Percentiles rank a stretch among this genome's conserved stretches.
Conservation (phyloP, 805 yeast species). For the Candida verbasci region DNA sequence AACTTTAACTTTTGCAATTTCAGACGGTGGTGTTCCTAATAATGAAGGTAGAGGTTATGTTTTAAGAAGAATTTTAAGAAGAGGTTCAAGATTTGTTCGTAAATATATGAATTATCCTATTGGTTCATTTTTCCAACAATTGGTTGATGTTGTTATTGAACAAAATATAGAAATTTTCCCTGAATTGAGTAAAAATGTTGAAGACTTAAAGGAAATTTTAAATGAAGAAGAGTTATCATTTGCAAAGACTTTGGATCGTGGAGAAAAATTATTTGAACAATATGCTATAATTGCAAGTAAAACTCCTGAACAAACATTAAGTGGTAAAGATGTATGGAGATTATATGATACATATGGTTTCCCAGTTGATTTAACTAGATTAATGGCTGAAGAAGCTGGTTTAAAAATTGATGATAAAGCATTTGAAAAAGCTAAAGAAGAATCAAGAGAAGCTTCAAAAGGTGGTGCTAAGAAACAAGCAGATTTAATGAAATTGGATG, state of each 20-base stretch:
- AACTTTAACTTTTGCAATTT: conserved; percentile 90
- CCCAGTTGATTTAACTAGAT: conserved; percentile 96
- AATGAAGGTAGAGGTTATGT: conserved; percentile 99
- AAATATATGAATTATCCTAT: conserved; percentile 95
- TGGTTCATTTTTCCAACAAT: conserved; percentile 86
- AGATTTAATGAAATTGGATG: conserved; percentile 75
- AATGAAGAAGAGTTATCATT: conserved; percentile 96
- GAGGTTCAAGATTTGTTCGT: conserved; percentile 96
- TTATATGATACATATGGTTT: conserved; percentile 97
- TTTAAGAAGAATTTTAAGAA: conserved; percentile 90
- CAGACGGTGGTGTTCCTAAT: conserved; percentile 99
- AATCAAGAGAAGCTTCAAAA: conserved; percentile 92
- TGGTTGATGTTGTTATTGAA: conserved; percentile 88
- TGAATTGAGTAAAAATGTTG: conserved; percentile 69
- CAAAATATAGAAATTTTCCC: conserved; percentile 91
- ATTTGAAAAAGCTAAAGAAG: conserved; percentile 85
- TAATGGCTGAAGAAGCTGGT: conserved; percentile 98
- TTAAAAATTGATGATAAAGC: conserved; percentile 88
- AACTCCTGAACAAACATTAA: conserved; percentile 67
- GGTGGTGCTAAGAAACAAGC: conserved; percentile 66
- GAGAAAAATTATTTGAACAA: conserved; percentile 93
- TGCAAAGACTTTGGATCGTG: conserved; percentile 93
- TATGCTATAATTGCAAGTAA: conserved; percentile 81
- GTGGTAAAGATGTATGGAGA: conserved; percentile 98
- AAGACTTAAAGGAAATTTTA: conserved; percentile 80